Conservation (phyloP, 2,329 filamentous ascomycete species). For the Hypoxylon sp. region DNA sequence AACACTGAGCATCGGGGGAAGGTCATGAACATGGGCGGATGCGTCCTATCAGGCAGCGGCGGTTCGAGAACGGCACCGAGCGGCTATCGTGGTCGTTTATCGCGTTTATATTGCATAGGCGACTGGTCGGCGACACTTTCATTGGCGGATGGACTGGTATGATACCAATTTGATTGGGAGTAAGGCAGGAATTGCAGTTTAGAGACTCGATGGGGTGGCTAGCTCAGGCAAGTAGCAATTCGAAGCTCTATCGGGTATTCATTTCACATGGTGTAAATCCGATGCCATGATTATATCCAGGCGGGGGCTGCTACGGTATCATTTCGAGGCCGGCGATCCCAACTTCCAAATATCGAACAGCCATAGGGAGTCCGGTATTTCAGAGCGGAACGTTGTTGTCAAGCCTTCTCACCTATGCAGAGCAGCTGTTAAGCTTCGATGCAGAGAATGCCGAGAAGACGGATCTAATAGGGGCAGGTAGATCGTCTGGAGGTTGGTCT, state of each 20-base stretch:
- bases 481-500: not conserved
- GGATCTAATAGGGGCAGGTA: conserved; percentile 12
- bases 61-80: conserved; percentile 4
- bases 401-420: conserved; percentile 26
- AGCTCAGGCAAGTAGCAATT: not conserved
- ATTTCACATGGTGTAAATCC: conserved; percentile 7
- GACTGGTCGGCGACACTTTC: not conserved
- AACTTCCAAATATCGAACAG: conserved; percentile 16
- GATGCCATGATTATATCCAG: conserved; percentile 28
- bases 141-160: conserved; percentile 3
- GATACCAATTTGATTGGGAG: conserved; percentile 13
- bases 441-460: conserved; percentile 11
- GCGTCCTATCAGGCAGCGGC: not conserved
- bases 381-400: conserved; percentile 11
- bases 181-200: conserved; percentile 1
- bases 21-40: not conserved
- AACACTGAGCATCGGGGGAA: not conserved
- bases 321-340: conserved; percentile 7
- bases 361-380: conserved; percentile 4
- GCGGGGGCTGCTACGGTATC: conserved; percentile 30
- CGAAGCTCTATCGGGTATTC: not conserved
- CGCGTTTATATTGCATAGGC: conserved; percentile 9
- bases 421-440: conserved; percentile 18
- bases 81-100: conserved; percentile 2
- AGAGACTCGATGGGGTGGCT: not conserved